A percentile compares a stretch with the other conserved stretches of the same genome.
These are phyloP conservation scores for Thalassiosira exigua DNA, from an alignment of 352 stramenopile genomes.

Conservation along the genomic window DNA sequence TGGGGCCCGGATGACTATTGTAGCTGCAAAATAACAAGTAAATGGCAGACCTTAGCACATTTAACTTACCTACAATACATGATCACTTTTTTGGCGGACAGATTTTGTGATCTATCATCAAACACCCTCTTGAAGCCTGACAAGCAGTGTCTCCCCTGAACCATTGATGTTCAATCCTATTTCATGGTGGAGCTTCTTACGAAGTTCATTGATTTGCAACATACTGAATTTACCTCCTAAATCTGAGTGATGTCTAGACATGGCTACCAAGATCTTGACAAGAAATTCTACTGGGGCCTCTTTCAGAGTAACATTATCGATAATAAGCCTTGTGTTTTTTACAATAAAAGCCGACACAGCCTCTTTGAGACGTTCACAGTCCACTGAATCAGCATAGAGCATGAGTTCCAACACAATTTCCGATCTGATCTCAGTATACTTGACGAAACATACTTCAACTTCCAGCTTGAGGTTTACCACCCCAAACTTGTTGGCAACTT, in stretches of 20 bases:
- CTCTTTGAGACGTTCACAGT: neutral
- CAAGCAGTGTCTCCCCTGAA: slow-evolving; percentile 7
- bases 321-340: neutral
- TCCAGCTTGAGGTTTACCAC: slow-evolving; percentile 3
- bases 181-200: slow-evolving; percentile 2
- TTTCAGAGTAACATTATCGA: neutral
- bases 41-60: too few species aligned
- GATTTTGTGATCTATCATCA: too few species aligned
- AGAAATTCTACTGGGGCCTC: neutral
- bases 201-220: slow-evolving; percentile 7
- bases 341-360: neutral
- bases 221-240: neutral
- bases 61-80: too few species aligned
- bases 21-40: too few species aligned
- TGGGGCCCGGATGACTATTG: too few species aligned
- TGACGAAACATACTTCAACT: neutral
- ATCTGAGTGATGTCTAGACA: neutral
- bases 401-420: slow-evolving; percentile 1
- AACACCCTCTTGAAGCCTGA: neutral
- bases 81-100: too few species aligned
- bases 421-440: neutral
- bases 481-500: neutral
- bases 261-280: slow-evolving; percentile 2
- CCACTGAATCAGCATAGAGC: neutral
- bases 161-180: neutral